Percentiles rank a stretch among this genome's conserved stretches.
Evolutionary conservation across 2,329 filamentous ascomycete genomes (phyloP).

Genomic region (Didymosphaeria variabile): DNA sequence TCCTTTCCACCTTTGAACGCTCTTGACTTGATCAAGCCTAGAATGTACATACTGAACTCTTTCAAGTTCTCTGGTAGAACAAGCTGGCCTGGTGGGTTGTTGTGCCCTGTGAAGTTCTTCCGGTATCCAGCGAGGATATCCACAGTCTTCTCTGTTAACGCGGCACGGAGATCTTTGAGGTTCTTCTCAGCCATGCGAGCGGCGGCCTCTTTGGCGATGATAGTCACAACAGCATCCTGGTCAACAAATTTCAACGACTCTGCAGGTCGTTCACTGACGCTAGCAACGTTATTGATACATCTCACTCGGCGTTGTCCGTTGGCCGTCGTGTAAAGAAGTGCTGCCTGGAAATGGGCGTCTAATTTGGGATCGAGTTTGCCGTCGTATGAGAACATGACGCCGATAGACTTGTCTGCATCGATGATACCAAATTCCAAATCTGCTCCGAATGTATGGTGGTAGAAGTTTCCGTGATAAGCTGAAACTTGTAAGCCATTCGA

Average conservation of each 20-base stretch:
- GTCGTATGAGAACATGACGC: slow-evolving; percentile 92
- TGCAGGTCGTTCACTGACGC: slow-evolving; percentile 83
- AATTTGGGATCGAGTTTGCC: slow-evolving; percentile 97
- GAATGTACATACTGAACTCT: slow-evolving; percentile 95
- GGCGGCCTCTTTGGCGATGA: slow-evolving; percentile 93
- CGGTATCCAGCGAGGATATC: slow-evolving; percentile 92
- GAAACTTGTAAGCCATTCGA: slow-evolving; percentile 94
- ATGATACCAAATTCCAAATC: slow-evolving; percentile 93
- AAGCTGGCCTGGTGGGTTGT: slow-evolving; percentile 88
- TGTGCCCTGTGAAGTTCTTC: slow-evolving; percentile 85
- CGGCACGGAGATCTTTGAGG: slow-evolving; percentile 85
- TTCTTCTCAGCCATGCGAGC: slow-evolving; percentile 80
- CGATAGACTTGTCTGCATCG: slow-evolving; percentile 92
- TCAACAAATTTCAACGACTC: slow-evolving; percentile 93
- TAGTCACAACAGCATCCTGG: slow-evolving; percentile 87
- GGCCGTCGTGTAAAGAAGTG: slow-evolving; percentile 91
- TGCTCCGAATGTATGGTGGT: slow-evolving; percentile 93
- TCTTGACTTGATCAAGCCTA: slow-evolving; percentile 86
- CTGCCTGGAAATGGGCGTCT: slow-evolving; percentile 97
- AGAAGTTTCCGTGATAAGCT: slow-evolving; percentile 94
- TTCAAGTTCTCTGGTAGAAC: slow-evolving; percentile 96
- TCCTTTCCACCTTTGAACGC: slow-evolving; percentile 94
- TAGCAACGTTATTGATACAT: slow-evolving; percentile 92
- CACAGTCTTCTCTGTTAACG: slow-evolving; percentile 88
- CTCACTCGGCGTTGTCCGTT: slow-evolving; percentile 88